Percentiles rank a stretch among this genome's conserved stretches.
Conservation (phyloP, 1,284 basidiomycete genomes). For the Ustilago shanxiensis region DNA sequence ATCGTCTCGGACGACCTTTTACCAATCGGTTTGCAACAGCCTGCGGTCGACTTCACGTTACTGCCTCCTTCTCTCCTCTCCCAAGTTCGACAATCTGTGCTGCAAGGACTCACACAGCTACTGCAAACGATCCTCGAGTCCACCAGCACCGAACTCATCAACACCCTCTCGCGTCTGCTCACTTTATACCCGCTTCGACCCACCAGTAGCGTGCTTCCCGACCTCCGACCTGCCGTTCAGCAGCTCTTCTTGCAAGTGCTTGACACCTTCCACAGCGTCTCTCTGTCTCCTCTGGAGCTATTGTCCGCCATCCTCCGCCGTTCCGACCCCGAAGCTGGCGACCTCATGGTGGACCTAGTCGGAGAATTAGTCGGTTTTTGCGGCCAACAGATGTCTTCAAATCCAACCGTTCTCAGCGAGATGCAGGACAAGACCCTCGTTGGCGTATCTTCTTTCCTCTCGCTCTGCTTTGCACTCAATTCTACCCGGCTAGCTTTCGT, state of each 20-base stretch:
- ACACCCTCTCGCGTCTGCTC: constrained; percentile 17
- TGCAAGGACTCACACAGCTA: constrained; percentile 12
- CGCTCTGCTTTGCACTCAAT: constrained; percentile 30
- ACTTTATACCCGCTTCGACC: constrained; percentile 10
- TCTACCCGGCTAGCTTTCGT: constrained; percentile 7
- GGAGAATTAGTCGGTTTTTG: constrained; percentile 46
- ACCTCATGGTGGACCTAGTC: constrained; percentile 12
- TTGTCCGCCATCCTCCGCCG: constrained; percentile 10
- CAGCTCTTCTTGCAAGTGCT: constrained; percentile 19
- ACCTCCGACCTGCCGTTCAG: constrained; percentile 14
- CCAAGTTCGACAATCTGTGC: constrained; percentile 15
- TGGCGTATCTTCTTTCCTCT: constrained; percentile 23
- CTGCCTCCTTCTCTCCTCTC: constrained; percentile 13
- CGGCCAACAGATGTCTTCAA: constrained; percentile 40
- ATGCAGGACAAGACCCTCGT: constrained; percentile 31
- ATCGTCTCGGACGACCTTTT: constrained; percentile 30
- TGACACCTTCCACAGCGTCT: constrained; percentile 3
- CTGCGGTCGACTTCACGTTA: constrained; percentile 8
- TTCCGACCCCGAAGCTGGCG: neutral
- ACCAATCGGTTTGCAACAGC: constrained; percentile 15
- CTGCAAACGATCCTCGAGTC: constrained; percentile 6
- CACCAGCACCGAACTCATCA: constrained; percentile 6
- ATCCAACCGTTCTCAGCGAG: constrained; percentile 38
- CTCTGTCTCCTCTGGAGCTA: neutral
- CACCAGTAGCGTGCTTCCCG: neutral